Evolutionary conservation across 352 stramenopile species (phyloP), one percentile per base, ranked within the genome.

Genomic region (Globisporangium okanoganense): DNA sequence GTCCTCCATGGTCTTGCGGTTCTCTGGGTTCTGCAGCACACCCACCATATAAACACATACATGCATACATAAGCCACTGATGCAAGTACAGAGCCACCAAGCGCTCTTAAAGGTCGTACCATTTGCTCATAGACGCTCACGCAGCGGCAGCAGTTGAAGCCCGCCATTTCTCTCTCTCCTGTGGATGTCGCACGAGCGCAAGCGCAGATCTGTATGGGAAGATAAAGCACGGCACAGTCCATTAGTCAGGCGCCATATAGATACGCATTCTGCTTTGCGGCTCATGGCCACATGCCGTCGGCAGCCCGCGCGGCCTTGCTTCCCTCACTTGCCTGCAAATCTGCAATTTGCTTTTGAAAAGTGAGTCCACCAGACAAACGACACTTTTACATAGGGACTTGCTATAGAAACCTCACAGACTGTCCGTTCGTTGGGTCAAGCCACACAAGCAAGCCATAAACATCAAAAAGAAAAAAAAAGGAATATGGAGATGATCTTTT

Each of bases 1-100:
- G 72, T 94, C 85, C 59, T 94, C 85, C 85, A 94, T 94, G 24
- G 82, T 92, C 65, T 91, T 87, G 40, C 85, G 74, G 45, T 81
- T 67, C 61, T 75, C 65, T 3, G 81, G 81, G 61, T 94, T 94
- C 85, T 94, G 53, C 25, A 57, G 5, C 31, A 38, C 27, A 45
- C 35, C n/a, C n/a, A n/a, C n/a, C n/a, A n/a, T n/a, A n/a, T n/a
- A n/a, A n/a, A 33, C 14, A 48, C 27, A 55, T 14, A 55, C 18
- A 35, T 14, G 16, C 22, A 12, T n/a, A 35, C 52, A 29, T 48
- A 6, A 48, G 41, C 0, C 41, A 13, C 7, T 1, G 8, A 18
- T 24, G 7, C n/a, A 48, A 48, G 41, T 5, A 13, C 18, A 49
- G 43, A 27, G 43, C 12, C 20, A 27, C n/a, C 10, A n/a, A 5